phyloP scores from a whole-genome alignment of 257 asterid species.

The Rehmannia glutinosa region DNA sequence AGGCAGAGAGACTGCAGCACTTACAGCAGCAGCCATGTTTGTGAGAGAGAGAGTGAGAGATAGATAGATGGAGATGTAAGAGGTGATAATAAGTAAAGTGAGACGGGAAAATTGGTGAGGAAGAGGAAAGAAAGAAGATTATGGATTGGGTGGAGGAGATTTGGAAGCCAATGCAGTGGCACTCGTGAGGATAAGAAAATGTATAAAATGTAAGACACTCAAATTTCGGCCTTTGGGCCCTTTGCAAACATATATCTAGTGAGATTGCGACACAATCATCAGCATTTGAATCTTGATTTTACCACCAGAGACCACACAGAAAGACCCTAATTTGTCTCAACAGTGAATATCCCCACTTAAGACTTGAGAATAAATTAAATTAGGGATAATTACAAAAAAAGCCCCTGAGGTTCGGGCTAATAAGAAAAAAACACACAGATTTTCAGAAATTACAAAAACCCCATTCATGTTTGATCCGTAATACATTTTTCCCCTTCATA shows the following conservation, averaged over 20 bases:
- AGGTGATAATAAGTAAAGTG: slow-evolving; percentile 8
- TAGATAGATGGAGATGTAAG: slow-evolving; percentile 6
- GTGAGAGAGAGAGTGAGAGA: background rate
- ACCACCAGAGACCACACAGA: too few species aligned
- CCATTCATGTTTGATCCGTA: too few species aligned
- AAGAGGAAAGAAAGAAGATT: slow-evolving; percentile 15
- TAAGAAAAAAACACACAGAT: too few species aligned
- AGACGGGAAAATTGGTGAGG: slow-evolving; percentile 12
- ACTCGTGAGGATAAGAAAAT: slow-evolving; percentile 36
- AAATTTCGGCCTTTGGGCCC: background rate
- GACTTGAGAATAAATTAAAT: too few species aligned
- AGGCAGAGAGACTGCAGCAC: slow-evolving; percentile 90
- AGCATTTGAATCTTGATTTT: too few species aligned
- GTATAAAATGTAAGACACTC: slow-evolving; percentile 7
- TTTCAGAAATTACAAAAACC: too few species aligned
- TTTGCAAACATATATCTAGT: background rate
- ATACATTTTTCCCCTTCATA: too few species aligned
- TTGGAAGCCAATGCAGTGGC: slow-evolving; percentile 32
- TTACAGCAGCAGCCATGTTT: slow-evolving; percentile 89
- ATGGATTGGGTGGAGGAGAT: slow-evolving; percentile 56
- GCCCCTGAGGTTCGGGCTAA: too few species aligned
- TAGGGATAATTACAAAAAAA: too few species aligned
- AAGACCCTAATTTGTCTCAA: too few species aligned
- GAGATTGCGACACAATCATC: background rate
- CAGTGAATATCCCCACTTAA: too few species aligned